Percentiles rank a stretch among this genome's conserved stretches.
phyloP scores from a whole-genome alignment of 2,329 filamentous ascomycete genomes.

The Fusarium sacchari region DNA sequence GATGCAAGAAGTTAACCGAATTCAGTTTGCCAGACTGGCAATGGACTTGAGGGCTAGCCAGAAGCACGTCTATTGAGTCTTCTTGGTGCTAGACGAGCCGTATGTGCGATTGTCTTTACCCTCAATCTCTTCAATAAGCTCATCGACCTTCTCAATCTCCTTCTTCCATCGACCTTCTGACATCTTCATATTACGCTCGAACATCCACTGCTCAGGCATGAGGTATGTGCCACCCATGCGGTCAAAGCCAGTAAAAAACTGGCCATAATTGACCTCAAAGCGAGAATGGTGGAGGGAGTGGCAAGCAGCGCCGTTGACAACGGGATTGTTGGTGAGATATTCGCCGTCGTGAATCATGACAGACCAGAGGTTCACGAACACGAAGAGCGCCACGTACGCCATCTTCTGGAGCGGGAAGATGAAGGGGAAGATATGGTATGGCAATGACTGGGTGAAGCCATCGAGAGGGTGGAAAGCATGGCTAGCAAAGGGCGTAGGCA shows the following conservation, averaged over 20 bases:
- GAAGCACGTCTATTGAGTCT: conserved; percentile 44
- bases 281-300: conserved; percentile 78
- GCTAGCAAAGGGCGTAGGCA: conserved; percentile 92
- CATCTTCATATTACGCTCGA: conserved; percentile 87
- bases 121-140: conserved; percentile 77
- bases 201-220: conserved; percentile 85
- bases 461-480: conserved; percentile 96
- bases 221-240: conserved; percentile 87
- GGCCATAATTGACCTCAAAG: conserved; percentile 80
- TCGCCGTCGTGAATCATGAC: conserved; percentile 97
- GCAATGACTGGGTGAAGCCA: conserved; percentile 86
- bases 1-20: neutral
- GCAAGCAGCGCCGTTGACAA: conserved; percentile 95
- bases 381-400: conserved; percentile 85
- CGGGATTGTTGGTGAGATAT: conserved; percentile 88
- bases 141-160: conserved; percentile 69
- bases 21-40: neutral
- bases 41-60: neutral
- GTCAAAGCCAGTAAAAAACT: conserved; percentile 94
- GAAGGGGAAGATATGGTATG: conserved; percentile 94
- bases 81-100: conserved; percentile 55
- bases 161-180: conserved; percentile 80
- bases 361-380: conserved; percentile 97
- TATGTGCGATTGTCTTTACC: conserved; percentile 64
- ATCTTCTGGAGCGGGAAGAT: conserved; percentile 93